Conservation (phyloP, 2,329 filamentous ascomycete species). For the Hymenoscyphus fructigenus region DNA sequence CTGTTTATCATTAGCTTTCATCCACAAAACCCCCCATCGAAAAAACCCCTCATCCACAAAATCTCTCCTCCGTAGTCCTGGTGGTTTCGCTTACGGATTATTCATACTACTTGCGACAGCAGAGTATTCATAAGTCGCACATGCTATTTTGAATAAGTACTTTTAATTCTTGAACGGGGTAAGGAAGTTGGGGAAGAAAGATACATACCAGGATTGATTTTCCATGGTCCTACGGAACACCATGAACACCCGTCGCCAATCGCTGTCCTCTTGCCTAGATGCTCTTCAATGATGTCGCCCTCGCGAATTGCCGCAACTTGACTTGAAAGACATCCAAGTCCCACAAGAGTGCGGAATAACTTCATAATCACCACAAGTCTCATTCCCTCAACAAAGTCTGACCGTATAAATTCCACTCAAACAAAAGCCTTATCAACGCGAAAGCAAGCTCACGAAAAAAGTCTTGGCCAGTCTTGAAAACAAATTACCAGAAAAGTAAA, state of each 20-base stretch:
- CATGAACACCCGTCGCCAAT: conserved; percentile 14
- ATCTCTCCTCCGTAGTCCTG: too few relatives aligned
- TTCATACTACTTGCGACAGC: conserved; percentile 21
- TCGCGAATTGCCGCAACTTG: background rate
- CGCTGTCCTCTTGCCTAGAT: conserved; percentile 9
- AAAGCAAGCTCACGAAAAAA: background rate
- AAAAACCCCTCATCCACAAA: background rate
- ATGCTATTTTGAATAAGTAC: conserved; percentile 14
- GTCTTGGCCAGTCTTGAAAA: background rate
- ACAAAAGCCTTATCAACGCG: background rate
- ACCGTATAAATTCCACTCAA: too few relatives aligned
- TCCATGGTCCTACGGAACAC: conserved; percentile 17
- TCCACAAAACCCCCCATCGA: too few relatives aligned
- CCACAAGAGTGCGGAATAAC: background rate
- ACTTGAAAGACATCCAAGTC: conserved; percentile 7
- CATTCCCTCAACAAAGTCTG: background rate
- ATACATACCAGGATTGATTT: conserved; percentile 10
- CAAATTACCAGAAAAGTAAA: background rate
- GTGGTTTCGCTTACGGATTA: conserved; percentile 15
- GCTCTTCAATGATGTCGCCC: conserved; percentile 1
- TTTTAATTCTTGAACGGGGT: background rate
- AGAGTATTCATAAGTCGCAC: conserved; percentile 16
- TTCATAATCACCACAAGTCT: background rate
- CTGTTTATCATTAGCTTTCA: background rate
- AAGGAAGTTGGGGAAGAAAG: background rate